Percentiles rank a stretch among this genome's conserved stretches.
Evolutionary conservation across 306 rosid genomes (phyloP).

Genomic region (Nissolia schottii): DNA sequence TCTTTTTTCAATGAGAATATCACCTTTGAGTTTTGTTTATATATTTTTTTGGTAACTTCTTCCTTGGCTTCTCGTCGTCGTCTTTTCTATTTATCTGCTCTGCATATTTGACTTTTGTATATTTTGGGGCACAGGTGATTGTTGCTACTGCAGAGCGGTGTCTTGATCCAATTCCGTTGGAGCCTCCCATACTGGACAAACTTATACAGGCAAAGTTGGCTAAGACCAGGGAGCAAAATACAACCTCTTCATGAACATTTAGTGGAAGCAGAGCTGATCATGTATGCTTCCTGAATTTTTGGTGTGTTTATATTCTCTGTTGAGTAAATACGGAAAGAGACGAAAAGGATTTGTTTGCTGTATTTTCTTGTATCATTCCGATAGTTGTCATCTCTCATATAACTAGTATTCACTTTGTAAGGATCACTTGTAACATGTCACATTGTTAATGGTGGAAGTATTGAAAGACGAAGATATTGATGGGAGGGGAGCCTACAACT

Average conservation of each 20-base stretch:
- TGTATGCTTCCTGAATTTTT: neutral
- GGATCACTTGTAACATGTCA: constrained; percentile 28
- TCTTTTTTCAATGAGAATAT: neutral
- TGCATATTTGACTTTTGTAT: neutral
- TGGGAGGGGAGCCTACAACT: too few relatives aligned
- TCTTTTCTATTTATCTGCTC: neutral
- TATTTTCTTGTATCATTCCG: neutral
- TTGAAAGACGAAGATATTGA: constrained; percentile 1
- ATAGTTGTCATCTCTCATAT: neutral
- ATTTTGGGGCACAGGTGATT: constrained; percentile 56
- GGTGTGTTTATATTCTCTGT: neutral
- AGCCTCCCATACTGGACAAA: constrained; percentile 82
- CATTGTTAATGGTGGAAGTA: neutral
- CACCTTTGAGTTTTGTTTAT: neutral
- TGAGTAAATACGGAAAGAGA: neutral
- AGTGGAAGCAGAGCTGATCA: constrained; percentile 8
- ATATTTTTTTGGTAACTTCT: neutral
- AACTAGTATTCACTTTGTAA: constrained; percentile 27
- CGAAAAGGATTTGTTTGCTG: neutral
- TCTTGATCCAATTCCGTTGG: constrained; percentile 83
- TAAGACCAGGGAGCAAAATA: constrained; percentile 47
- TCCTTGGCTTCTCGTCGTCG: neutral
- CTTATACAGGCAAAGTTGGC: constrained; percentile 79
- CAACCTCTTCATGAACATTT: constrained; percentile 36
- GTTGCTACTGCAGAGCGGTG: constrained; percentile 90